Percentiles rank a stretch among this genome's conserved stretches.
Conservation (phyloP, 305 asterid species). For the Nicotiana rustica region DNA sequence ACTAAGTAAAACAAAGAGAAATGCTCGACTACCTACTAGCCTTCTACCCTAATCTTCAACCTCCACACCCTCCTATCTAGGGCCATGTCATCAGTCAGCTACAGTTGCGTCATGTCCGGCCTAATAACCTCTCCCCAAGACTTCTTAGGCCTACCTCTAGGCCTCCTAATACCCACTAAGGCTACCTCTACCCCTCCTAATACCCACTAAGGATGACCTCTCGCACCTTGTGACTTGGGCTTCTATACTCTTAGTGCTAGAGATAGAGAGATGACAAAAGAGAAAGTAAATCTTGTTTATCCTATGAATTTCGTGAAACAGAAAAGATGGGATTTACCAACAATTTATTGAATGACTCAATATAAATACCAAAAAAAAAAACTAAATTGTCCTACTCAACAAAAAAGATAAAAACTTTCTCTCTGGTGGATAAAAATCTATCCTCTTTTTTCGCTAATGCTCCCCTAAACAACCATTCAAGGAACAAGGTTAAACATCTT, state of each 20-base stretch:
- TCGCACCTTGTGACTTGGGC: no score
- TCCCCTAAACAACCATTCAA: conserved; percentile 12
- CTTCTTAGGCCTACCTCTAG: no score
- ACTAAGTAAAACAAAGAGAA: no score
- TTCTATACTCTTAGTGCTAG: background rate
- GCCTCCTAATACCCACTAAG: no score
- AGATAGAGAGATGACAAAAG: background rate
- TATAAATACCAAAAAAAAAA: background rate
- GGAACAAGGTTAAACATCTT: background rate
- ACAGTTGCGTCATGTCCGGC: no score
- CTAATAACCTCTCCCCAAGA: no score
- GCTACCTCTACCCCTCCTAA: no score
- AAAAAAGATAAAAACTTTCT: background rate
- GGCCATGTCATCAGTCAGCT: no score
- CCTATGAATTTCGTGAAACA: background rate
- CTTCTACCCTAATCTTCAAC: no score
- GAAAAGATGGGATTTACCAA: background rate
- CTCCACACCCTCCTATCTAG: no score
- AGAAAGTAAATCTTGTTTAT: background rate
- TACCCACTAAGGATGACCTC: no score
- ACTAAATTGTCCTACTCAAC: background rate
- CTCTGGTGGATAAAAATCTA: background rate
- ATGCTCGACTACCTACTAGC: no score
- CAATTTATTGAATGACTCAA: background rate
- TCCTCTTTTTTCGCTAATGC: background rate